These are phyloP conservation scores for Colletotrichum eleusines DNA, from an alignment of 2,329 filamentous ascomycete genomes.

Conservation along the genomic window DNA sequence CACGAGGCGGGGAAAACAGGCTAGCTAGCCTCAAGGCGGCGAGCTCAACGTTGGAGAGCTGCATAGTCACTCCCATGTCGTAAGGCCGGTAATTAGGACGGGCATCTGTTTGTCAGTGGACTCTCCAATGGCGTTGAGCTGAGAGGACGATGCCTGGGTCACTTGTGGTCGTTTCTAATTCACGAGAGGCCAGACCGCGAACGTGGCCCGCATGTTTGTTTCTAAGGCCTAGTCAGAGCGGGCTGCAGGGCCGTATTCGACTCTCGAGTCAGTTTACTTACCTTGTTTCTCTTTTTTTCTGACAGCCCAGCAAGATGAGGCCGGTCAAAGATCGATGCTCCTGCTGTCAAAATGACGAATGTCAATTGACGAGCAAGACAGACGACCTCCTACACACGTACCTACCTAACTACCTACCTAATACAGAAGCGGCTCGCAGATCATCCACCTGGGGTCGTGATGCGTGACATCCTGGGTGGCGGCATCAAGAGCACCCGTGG, in stretches of 20 bases:
- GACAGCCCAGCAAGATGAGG: neutral
- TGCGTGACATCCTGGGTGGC: slow-evolving; percentile 26
- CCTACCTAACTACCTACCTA: too few relatives aligned
- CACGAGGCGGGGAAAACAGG: slow-evolving; percentile 12
- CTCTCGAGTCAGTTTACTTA: slow-evolving; percentile 15
- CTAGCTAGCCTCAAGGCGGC: neutral
- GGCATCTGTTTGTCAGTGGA: neutral
- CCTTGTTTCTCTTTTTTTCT: neutral
- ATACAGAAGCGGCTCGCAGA: slow-evolving; percentile 13
- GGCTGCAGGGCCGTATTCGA: neutral
- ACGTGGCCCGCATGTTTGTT: slow-evolving; percentile 3
- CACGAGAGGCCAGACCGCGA: slow-evolving; percentile 7
- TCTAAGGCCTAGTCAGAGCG: neutral
- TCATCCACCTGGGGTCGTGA: slow-evolving; percentile 20
- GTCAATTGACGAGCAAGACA: slow-evolving; percentile 6
- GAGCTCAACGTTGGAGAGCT: slow-evolving; percentile 21
- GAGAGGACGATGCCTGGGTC: neutral
- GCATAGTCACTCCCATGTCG: slow-evolving; percentile 7
- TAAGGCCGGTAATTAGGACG: slow-evolving; percentile 9
- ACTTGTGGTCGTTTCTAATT: slow-evolving; percentile 14
- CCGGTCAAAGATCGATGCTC: slow-evolving; percentile 7
- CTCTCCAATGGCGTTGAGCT: neutral
- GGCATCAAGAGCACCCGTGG: neutral
- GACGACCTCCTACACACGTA: neutral
- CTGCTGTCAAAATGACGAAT: slow-evolving; percentile 24